Evolutionary conservation across 495 filamentous ascomycete species (phyloP), one percentile per base, ranked within the genome.

Genomic region (Astrocystis sublimbata): DNA sequence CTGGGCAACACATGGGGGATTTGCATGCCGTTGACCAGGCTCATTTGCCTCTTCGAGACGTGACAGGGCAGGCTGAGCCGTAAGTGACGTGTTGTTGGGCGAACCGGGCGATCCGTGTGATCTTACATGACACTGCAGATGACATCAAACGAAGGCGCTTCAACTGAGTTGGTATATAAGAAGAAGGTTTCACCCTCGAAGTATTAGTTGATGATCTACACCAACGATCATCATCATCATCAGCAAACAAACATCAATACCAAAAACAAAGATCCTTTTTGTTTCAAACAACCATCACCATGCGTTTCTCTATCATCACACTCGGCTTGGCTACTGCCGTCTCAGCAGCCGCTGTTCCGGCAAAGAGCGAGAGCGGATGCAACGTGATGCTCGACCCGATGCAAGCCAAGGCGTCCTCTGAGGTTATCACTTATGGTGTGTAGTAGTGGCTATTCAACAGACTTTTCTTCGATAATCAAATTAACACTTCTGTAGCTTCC

Each of bases 311-410:
- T 30, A 55, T 42, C 21, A 55, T 55, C 36, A 30, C 52, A 26
- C 52, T 55, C 35, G 52, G 52, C 15, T 28, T 55, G 30, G 23
- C 36, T 15, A 23, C 52, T 15, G 52, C 52, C 23, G 52, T 23
- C 8, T 36, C 28, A 41, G 36, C 35, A 13, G 52, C 52, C 13
- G 52, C 41, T 4, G 0, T 55, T 19, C 52, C 40, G 19, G 36
- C 52, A 10, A n/a, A n/a, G n/a, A 33, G 52, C 10, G 52, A 55
- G 4, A 55, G 52, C 52, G 52, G 52, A 55, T 55, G 52, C 36
- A 41, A 5, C 12, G 36, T 55, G 15, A 12, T 24, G 17, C 35
- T 55, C 19, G 23, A 41, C 7, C 28, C 47, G 15, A 35, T 30
- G 24, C 15, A 21, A 21, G 33, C 9, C 30, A 23, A 19, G 13